Conservation (phyloP, 306 rosid genomes). For the Cucumis hystrix region DNA sequence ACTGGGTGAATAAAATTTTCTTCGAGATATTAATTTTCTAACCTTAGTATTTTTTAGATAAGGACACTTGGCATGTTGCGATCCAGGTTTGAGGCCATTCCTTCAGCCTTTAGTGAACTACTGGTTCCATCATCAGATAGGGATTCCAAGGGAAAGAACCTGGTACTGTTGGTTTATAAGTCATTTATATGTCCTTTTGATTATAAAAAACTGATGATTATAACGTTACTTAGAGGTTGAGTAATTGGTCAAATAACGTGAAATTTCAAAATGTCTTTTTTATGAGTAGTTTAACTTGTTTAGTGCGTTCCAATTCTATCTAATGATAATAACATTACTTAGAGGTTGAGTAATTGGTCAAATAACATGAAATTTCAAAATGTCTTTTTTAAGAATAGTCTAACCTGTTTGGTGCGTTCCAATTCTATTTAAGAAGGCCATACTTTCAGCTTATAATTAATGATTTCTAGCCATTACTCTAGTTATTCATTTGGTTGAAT, state of each 20-base stretch:
- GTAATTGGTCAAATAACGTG: neutral
- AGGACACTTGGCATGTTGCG: conserved; percentile 99
- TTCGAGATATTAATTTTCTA: conserved; percentile 7
- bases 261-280: neutral
- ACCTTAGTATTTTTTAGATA: conserved; percentile 46
- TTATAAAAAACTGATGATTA: neutral
- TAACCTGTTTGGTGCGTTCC: too few species aligned
- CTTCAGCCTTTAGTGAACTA: conserved; percentile 51
- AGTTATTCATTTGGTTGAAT: conserved; percentile 3
- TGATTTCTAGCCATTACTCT: neutral
- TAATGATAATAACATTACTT: too few species aligned
- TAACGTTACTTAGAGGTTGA: neutral
- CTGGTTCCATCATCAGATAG: conserved; percentile 46
- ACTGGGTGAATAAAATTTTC: neutral
- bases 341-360: too few species aligned
- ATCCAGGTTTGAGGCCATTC: conserved; percentile 70
- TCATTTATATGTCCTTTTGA: neutral
- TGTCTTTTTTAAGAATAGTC: too few species aligned
- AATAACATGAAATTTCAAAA: too few species aligned
- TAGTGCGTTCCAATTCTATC: neutral
- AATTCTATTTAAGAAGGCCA: neutral
- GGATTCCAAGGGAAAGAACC: conserved; percentile 9
- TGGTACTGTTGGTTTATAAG: conserved; percentile 18
- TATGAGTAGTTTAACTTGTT: neutral
- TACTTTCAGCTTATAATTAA: neutral